These are phyloP conservation scores for Gastrolobium bilobum DNA, from an alignment of 306 rosid genomes.

Conservation along the genomic window DNA sequence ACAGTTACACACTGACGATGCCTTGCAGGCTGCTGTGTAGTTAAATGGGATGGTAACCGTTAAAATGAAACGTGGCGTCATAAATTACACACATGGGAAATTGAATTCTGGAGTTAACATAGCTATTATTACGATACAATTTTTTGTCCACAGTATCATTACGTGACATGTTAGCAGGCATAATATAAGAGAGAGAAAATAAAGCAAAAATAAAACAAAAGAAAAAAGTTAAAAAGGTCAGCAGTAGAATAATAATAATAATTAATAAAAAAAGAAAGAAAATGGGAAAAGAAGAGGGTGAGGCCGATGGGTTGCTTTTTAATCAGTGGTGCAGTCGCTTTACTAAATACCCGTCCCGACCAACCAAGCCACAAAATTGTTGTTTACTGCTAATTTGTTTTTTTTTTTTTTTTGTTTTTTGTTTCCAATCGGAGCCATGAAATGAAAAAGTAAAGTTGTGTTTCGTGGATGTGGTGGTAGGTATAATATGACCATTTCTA, in stretches of 20 bases:
- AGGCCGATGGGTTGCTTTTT: slow-evolving; percentile 51
- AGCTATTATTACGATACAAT: slow-evolving; percentile 16
- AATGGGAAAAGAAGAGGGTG: slow-evolving; percentile 11
- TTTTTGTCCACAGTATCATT: slow-evolving; percentile 16
- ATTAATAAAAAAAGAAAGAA: neutral
- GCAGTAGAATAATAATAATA: neutral
- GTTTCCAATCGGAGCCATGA: neutral
- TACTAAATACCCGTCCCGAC: slow-evolving; percentile 56
- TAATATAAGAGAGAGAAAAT: neutral
- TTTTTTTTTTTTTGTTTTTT: neutral
- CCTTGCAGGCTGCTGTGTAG: neutral
- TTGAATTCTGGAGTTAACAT: neutral
- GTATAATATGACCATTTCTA: slow-evolving; percentile 31
- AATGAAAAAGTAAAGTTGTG: slow-evolving; percentile 41
- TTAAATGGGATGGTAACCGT: slow-evolving; percentile 12
- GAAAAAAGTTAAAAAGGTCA: slow-evolving; percentile 1
- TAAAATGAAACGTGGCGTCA: slow-evolving; percentile 31
- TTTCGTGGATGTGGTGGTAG: slow-evolving; percentile 25
- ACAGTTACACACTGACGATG: neutral
- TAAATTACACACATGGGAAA: slow-evolving; percentile 41
- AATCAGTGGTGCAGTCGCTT: slow-evolving; percentile 55
- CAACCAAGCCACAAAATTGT: slow-evolving; percentile 48
- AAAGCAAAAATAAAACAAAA: slow-evolving; percentile 2
- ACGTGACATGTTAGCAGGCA: slow-evolving; percentile 32
- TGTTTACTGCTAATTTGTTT: slow-evolving; percentile 17